Base-by-base conservation (phyloP, 2,329 filamentous ascomycete genomes). In the Penicillium sp. region DNA sequence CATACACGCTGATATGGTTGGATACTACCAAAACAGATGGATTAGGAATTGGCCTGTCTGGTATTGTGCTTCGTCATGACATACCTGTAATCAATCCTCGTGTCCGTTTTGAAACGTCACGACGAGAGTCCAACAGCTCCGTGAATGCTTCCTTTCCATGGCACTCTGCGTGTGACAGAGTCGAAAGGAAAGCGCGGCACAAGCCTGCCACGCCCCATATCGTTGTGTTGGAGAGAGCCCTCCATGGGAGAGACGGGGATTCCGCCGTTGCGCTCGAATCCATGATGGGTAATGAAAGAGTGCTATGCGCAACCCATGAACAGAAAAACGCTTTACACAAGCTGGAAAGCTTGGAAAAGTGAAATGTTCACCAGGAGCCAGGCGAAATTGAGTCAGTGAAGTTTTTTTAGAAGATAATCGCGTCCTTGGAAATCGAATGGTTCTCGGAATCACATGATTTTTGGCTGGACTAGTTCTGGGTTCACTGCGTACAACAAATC, bases 1-100 rank as follows among this genome's bases (percentile, higher is more conserved):
- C 69, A 86, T 86, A 93, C 88, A 95, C 85, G 68, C 87, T 90
- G 58, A 89, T 81, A 75, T 95, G 89, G 70, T 95, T 95, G 41
- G 87, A 92, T 30, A 93, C 89, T 90, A 61, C 18, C 41, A 10
- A 29, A 8, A 22, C 4, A 10, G n/a, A 18, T 13, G 3, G 5
- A 28, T 54, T 41, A 58, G 52, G 43, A 40, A 44, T 22, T 36
- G 39, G 10, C 12, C 34, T 31, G 13, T 43, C 5, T 16, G 31
- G 18, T 13, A 38, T 12, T 19, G 22, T 11, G 36, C 11, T 28
- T 13, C 28, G 19, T 33, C 25, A 13, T 16, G n/a, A 40, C 45
- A 52, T 74, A 89, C 87, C 88, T 57, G 92, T 97, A 53, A 97
- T 78, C 53, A 97, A 77, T 14, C 92, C 93, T 61, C 84, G 81